A percentile compares a stretch with the other conserved stretches of the same genome.
phyloP scores from a whole-genome alignment of 2,329 filamentous ascomycete genomes.

The Leptographium wingfieldii region DNA sequence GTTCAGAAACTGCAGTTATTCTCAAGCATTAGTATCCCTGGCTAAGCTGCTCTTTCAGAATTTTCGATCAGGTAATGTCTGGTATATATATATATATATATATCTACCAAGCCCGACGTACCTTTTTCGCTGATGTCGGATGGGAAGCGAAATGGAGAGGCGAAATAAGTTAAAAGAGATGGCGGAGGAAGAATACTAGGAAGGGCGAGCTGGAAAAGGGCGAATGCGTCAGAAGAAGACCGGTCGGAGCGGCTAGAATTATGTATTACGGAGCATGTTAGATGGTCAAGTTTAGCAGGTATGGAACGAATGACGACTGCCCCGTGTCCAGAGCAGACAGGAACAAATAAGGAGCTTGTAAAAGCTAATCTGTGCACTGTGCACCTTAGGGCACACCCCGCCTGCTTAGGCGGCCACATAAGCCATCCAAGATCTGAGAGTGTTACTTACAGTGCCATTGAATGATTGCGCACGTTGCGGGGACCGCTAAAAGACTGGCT shows the following conservation, averaged over 20 bases:
- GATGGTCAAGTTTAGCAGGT: constrained; percentile 1
- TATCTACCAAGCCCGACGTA: background rate
- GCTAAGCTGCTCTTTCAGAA: background rate
- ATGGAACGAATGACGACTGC: constrained; percentile 8
- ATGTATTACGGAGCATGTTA: background rate
- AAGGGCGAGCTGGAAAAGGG: background rate
- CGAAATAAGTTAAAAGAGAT: background rate
- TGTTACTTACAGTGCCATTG: background rate
- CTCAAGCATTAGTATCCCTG: background rate
- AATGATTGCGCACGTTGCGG: background rate
- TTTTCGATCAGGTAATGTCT: background rate
- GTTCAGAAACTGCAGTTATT: background rate
- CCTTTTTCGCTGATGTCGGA: background rate
- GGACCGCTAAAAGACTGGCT: background rate
- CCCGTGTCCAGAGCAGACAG: constrained; percentile 3
- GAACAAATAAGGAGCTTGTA: constrained; percentile 4
- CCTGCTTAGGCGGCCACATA: background rate
- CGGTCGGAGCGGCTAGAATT: background rate
- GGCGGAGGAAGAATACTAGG: background rate
- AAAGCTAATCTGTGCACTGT: constrained; percentile 1
- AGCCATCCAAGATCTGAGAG: background rate
- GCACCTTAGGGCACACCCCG: constrained; percentile 1
- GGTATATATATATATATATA: no score
- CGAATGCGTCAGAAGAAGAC: background rate
- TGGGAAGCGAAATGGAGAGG: background rate